Percentiles rank a stretch among this genome's conserved stretches.
Conservation (phyloP, 345 rosid species). For the Eucalyptus regnans region DNA sequence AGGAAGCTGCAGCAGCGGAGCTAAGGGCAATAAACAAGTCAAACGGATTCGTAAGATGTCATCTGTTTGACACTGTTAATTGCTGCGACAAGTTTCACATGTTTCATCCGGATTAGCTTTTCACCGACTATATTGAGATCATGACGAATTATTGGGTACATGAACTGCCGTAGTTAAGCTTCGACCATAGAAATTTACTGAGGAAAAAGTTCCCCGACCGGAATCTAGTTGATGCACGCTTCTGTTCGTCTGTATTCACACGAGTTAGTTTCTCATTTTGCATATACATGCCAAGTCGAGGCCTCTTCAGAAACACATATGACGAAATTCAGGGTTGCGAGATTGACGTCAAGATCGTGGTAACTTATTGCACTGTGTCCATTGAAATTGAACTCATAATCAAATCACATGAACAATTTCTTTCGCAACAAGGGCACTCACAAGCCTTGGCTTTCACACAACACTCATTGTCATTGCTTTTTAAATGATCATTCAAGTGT, state of each 20-base stretch:
- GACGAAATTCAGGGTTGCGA: neutral
- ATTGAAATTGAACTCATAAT: neutral
- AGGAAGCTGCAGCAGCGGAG: neutral
- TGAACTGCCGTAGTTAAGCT: neutral
- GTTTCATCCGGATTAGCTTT: neutral
- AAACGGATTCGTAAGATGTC: neutral
- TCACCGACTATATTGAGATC: neutral
- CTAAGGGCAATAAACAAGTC: neutral
- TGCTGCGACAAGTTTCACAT: neutral
- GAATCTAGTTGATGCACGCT: neutral
- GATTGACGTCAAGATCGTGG: too few species aligned
- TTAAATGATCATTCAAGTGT: neutral
- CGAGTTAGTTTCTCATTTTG: neutral
- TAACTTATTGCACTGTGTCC: neutral
- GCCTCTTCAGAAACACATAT: too few species aligned
- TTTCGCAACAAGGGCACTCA: neutral
- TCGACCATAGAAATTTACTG: neutral
- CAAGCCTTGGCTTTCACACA: neutral
- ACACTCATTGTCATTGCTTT: neutral
- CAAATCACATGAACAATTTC: neutral
- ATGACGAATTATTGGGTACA: neutral
- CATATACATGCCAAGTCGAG: neutral
- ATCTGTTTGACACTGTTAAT: neutral
- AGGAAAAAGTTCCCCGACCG: neutral
- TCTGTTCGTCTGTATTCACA: neutral